Conservation (phyloP, 2,329 filamentous ascomycete species). For the Ramichloridium luteum region DNA sequence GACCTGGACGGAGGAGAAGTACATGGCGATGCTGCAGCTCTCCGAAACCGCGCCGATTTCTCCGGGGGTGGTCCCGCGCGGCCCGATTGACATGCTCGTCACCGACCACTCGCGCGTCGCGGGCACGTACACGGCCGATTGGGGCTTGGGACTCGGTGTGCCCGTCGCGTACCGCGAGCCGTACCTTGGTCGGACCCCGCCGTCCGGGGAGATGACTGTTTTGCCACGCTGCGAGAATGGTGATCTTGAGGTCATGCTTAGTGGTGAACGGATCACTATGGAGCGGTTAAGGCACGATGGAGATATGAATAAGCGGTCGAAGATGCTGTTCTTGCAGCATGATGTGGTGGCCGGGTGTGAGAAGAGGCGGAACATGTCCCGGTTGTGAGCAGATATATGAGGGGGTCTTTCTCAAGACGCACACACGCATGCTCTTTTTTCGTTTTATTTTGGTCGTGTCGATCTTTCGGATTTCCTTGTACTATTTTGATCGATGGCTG, state of each 20-base stretch:
- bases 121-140: conserved; percentile 1
- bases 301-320: conserved; percentile 1
- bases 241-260: conserved; percentile 7
- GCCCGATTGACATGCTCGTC: conserved; percentile 5
- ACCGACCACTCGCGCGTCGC: conserved; percentile 6
- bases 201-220: conserved; percentile 5
- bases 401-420: no score
- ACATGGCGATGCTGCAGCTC: conserved; percentile 3
- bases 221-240: conserved; percentile 5
- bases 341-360: conserved; percentile 4
- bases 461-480: no score
- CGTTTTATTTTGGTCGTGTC: no score
- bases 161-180: conserved; percentile 4
- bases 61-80: conserved; percentile 5
- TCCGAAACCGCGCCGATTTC: conserved; percentile 2
- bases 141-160: conserved; percentile 4
- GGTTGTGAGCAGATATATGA: conserved; percentile 1
- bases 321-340: conserved; percentile 2
- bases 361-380: not conserved
- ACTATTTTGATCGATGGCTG: no score
- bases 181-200: conserved; percentile 3
- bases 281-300: conserved; percentile 2
- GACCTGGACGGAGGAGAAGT: conserved; percentile 2
- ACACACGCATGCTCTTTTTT: no score
- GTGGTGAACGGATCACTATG: conserved; percentile 4